Base-by-base conservation (phyloP, 352 stramenopile species). In the Lagenidium giganteum region DNA sequence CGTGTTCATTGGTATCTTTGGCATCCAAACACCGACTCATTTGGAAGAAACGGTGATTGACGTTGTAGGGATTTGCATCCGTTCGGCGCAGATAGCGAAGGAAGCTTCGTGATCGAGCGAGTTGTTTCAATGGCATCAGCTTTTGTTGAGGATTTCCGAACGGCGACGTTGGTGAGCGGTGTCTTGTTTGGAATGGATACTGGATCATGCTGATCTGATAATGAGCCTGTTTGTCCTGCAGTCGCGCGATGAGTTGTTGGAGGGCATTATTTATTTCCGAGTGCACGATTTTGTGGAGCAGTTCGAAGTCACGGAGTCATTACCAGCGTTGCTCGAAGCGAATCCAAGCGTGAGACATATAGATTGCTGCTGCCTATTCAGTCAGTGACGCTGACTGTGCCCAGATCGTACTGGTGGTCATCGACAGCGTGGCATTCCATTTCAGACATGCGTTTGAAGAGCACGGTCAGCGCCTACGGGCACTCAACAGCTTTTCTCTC, bases 401-500 rank as follows among this genome's bases (percentile, higher is more conserved):
- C 6, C 51, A 94, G 55, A 81, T 96, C 33, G 84, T 87, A 36
- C 52, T 97, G 13, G 22, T 98, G 8, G 69, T 98, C 3, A 47
- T 98, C n/a, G 94, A 98, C 47, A 96, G 77, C 18, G 65, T 98
- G 16, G 87, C 94, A 12, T 98, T 98, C 69, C 94, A 97, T 57
- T 96, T 96, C 63, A 74, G 94, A 8, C 83, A 95, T 34, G 78
- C 69, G 0, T 91, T 87, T 37, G 74, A 91, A 41, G 64, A 95
- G 29, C 92, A 79, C 38, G 40, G 47, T 1, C 65, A 83, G 48
- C 71, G 89, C 14, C 49, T 69, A 9, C 62, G 81, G 20, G 57
- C 70, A 9, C 57, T 97, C n/a, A 79, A 84, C n/a, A 57, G 61
- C 20, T 57, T 96, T 34, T 78, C 87, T 28, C 52, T 42, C 1